Conservation (phyloP, 2,329 filamentous ascomycete genomes). For the Dissoconium aciculare region DNA sequence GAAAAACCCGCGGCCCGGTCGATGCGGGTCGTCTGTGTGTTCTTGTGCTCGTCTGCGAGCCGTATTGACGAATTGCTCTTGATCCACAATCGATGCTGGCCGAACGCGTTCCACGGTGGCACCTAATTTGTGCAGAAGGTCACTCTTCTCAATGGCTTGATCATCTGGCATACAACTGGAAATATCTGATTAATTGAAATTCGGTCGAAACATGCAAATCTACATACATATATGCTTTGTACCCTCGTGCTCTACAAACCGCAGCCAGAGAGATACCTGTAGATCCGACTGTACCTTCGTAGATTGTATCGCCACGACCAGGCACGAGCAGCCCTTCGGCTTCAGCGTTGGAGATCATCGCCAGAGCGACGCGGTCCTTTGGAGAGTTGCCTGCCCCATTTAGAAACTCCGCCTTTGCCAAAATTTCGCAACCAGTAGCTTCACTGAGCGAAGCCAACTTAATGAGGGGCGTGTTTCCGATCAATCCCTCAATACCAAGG, state of each 20-base stretch:
- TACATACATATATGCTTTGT: conserved; percentile 69
- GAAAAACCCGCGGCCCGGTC: conserved; percentile 69
- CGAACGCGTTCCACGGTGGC: conserved; percentile 83
- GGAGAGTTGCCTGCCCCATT: conserved; percentile 89
- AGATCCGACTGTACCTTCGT: conserved; percentile 92
- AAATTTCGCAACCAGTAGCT: conserved; percentile 73
- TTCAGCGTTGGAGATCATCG: conserved; percentile 75
- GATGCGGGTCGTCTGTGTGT: conserved; percentile 46
- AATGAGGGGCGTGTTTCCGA: conserved; percentile 84
- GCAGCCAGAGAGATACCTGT: conserved; percentile 91
- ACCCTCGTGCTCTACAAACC: conserved; percentile 74
- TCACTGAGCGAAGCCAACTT: conserved; percentile 72
- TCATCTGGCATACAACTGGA: conserved; percentile 85
- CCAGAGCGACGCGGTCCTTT: conserved; percentile 86
- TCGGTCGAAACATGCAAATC: background rate
- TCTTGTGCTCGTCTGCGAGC: conserved; percentile 61
- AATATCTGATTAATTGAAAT: background rate
- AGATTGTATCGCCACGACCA: conserved; percentile 78
- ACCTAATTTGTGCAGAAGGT: conserved; percentile 75
- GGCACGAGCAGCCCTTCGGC: conserved; percentile 59
- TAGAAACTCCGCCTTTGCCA: conserved; percentile 89
- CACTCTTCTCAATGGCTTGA: conserved; percentile 74
- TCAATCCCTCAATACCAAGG: conserved; percentile 76
- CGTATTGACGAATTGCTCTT: conserved; percentile 85
- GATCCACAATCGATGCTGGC: conserved; percentile 85